phyloP scores from a whole-genome alignment of 805 yeast genomes.

The Yamadazyma takamatsuzukensis region DNA sequence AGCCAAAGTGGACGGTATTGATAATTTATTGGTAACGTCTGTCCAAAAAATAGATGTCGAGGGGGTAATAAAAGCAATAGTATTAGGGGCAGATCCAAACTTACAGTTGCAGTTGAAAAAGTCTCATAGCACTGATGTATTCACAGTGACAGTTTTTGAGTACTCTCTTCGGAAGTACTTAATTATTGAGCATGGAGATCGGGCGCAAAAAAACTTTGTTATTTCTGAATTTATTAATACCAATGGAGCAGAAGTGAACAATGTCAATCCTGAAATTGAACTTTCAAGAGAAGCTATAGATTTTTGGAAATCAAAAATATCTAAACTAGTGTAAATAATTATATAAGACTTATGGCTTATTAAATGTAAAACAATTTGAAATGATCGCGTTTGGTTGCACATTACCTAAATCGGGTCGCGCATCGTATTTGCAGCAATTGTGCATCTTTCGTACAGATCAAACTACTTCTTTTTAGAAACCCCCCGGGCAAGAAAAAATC shows the following conservation, averaged over 20 bases:
- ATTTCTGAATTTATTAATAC: slow-evolving; percentile 55
- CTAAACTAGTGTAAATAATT: slow-evolving; percentile 9
- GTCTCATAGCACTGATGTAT: slow-evolving; percentile 13
- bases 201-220: slow-evolving; percentile 29
- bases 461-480: too few relatives aligned
- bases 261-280: slow-evolving; percentile 26
- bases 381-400: too few relatives aligned
- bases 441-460: too few relatives aligned
- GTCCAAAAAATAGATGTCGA: slow-evolving; percentile 48
- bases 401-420: too few relatives aligned
- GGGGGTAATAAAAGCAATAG: slow-evolving; percentile 40
- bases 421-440: too few relatives aligned
- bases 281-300: slow-evolving; percentile 44
- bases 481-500: too few relatives aligned
- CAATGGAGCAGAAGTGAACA: slow-evolving; percentile 52
- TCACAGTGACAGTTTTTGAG: slow-evolving; percentile 30
- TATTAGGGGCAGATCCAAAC: slow-evolving; percentile 47
- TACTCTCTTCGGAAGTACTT: slow-evolving; percentile 52
- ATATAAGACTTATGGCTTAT: neutral
- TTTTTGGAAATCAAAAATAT: slow-evolving; percentile 46
- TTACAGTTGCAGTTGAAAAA: slow-evolving; percentile 27
- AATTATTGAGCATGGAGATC: slow-evolving; percentile 21
- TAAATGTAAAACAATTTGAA: too few relatives aligned
- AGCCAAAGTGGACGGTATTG: slow-evolving; percentile 15
- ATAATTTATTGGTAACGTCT: slow-evolving; percentile 46